A percentile compares a stretch with the other conserved stretches of the same genome.
Conservation (phyloP, 1,139 yeast species). For the Kodamaea fungicola region DNA sequence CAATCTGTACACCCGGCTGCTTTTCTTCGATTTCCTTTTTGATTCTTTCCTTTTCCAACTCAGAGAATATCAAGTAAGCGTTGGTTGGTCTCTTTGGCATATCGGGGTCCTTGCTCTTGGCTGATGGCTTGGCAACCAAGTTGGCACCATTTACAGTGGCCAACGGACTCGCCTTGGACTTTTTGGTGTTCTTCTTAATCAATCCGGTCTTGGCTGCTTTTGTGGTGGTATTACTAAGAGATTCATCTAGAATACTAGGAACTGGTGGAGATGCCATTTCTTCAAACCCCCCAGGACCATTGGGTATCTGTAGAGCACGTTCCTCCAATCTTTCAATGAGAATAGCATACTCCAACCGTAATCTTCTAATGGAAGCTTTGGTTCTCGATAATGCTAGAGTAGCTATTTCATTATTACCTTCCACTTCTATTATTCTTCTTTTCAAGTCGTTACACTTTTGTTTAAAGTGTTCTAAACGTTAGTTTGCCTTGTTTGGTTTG, state of each 20-base stretch:
- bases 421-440: conserved; percentile 69
- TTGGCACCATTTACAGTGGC: conserved; percentile 5
- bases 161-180: conserved; percentile 11
- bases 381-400: conserved; percentile 79
- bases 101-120: conserved; percentile 65
- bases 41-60: conserved; percentile 73
- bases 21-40: conserved; percentile 48
- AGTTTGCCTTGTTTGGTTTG: neutral
- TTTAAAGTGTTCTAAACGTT: conserved; percentile 37
- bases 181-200: conserved; percentile 20
- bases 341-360: conserved; percentile 78
- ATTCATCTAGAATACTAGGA: conserved; percentile 34
- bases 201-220: conserved; percentile 21
- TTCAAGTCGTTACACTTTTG: conserved; percentile 72
- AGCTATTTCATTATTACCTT: conserved; percentile 74
- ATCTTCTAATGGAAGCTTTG: conserved; percentile 69
- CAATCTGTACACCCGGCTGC: conserved; percentile 51
- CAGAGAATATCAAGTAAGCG: conserved; percentile 86
- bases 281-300: conserved; percentile 29
- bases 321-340: conserved; percentile 77
- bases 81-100: conserved; percentile 88
- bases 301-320: conserved; percentile 38
- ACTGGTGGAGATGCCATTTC: conserved; percentile 45
- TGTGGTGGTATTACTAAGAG: conserved; percentile 20
- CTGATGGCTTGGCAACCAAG: conserved; percentile 20